Evolutionary conservation across 2,329 filamentous ascomycete genomes (phyloP), one percentile per base, ranked within the genome.

Genomic region (Zalaria sp.): DNA sequence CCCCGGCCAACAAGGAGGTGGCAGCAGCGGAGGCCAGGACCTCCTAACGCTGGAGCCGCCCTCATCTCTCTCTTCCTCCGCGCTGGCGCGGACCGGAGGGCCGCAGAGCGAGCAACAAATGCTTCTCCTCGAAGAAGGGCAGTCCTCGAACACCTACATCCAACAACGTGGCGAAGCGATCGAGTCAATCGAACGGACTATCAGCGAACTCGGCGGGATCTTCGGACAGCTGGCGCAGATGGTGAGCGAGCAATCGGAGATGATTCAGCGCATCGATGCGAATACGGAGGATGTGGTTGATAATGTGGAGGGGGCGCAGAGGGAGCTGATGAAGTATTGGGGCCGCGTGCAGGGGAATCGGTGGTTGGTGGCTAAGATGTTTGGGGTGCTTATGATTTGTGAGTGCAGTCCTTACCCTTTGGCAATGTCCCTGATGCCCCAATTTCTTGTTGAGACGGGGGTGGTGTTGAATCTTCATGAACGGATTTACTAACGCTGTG

Each of bases 211-310:
- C 1, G 91, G 91, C 27, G 72, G 81, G 9, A 95, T 95, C 47
- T 96, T 96, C 59, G 85, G 87, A 5, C 89, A 98, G 62, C 68
- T 98, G 39, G 89, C 91, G 31, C 80, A 85, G 51, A 96, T 98
- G 91, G 91, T 98, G 27, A 86, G 83, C 42, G 89, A 98, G 61
- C 91, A 98, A 65, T 86, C 84, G 47, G 91, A 95, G 63, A 93
- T 94, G 82, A 93, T 98, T 50, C 86, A 96, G 63, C 74, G 89
- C 39, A 95, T 95, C 56, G 89, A 96, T 55, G 89, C 89, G 49
- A 95, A 96, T 61, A 95, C 89, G 1, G 91, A 98, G 57, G 88
- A 95, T 53, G 86, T 98, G 4, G 89, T 98, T 42, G 89, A 96
- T 56, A 98, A 98, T 53, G 89, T 98, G n/a, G 78, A 94, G 56